A percentile compares a stretch with the other conserved stretches of the same genome.
Evolutionary conservation across 495 filamentous ascomycete species (phyloP).

Genomic region (Lasiosphaeris hirsuta): DNA sequence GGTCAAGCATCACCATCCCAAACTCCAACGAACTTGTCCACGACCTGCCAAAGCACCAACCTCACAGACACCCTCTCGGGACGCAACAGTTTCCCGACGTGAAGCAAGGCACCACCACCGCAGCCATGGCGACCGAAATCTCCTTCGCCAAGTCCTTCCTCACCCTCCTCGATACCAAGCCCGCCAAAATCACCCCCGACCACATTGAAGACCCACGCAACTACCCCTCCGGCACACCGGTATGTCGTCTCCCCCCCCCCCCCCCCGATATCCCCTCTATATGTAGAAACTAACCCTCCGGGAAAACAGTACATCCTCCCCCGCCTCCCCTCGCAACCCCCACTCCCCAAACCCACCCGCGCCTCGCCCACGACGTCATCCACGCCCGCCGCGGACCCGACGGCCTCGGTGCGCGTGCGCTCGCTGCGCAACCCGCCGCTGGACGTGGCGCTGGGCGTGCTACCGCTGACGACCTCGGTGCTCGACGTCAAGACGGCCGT

Average conservation of each 20-base stretch:
- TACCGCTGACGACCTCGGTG: constrained; percentile 61
- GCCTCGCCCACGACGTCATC: neutral
- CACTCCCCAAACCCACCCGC: constrained; percentile 15
- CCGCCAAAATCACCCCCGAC: constrained; percentile 73
- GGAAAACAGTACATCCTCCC: constrained; percentile 43
- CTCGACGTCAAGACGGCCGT: constrained; percentile 69
- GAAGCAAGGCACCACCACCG: neutral
- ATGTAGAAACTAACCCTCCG: neutral
- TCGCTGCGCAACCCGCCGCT: constrained; percentile 71
- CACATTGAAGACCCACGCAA: constrained; percentile 79
- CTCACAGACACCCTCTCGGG: neutral
- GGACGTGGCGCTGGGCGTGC: constrained; percentile 55
- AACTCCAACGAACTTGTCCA: neutral
- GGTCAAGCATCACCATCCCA: too few species aligned
- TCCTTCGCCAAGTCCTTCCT: constrained; percentile 82
- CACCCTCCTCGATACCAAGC: constrained; percentile 68
- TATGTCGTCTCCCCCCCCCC: constrained; percentile 46
- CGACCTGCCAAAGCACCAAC: neutral
- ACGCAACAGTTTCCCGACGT: neutral
- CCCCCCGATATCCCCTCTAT: neutral
- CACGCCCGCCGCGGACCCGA: constrained; percentile 40
- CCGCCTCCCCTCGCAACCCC: constrained; percentile 36
- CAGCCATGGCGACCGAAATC: constrained; percentile 56
- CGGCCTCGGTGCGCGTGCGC: constrained; percentile 56
- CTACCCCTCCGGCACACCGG: constrained; percentile 65